A percentile compares a stretch with the other conserved stretches of the same genome.
These are phyloP conservation scores for Pinus albicaulis DNA, from an alignment of 75 land plant genomes.

Conservation along the genomic window DNA sequence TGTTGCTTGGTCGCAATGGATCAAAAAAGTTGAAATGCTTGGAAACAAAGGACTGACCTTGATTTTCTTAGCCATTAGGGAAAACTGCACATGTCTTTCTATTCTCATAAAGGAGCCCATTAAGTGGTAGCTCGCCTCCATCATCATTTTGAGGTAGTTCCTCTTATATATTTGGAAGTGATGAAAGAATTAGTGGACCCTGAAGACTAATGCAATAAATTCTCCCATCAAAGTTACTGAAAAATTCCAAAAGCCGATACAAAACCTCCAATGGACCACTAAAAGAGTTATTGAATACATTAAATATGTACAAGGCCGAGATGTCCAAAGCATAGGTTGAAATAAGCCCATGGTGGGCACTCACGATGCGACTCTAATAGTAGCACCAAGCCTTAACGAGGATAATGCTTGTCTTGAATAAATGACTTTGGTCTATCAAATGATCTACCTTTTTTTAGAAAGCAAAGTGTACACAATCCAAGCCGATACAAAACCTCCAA, in stretches of 20 bases:
- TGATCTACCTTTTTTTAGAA: too few species aligned
- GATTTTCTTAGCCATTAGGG: too few species aligned
- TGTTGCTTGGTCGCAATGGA: conserved; percentile 81
- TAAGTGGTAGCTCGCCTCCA: conserved; percentile 66
- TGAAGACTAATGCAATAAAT: conserved; percentile 87
- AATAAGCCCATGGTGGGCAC: conserved; percentile 96
- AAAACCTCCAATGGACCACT: too few species aligned
- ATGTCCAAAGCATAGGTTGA: conserved; percentile 99
- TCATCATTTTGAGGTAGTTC: conserved; percentile 82
- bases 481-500: too few species aligned
- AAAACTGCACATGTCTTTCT: too few species aligned
- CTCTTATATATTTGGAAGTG: conserved; percentile 76
- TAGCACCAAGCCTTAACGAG: conserved; percentile 99
- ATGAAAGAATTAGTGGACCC: conserved; percentile 91
- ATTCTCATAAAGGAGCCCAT: too few species aligned
- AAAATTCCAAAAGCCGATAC: too few species aligned
- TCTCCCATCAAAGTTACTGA: conserved; percentile 97
- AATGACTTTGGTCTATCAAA: conserved; percentile 74
- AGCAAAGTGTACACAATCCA: too few species aligned
- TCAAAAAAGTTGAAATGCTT: too few species aligned
- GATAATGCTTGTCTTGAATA: conserved; percentile 98
- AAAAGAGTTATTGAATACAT: conserved; percentile 84
- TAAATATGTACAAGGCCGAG: conserved; percentile 94
- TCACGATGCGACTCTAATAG: conserved; percentile 96
- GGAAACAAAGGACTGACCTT: too few species aligned